Evolutionary conservation across 257 asterid genomes (phyloP).

Genomic region (Paulownia fortunei): DNA sequence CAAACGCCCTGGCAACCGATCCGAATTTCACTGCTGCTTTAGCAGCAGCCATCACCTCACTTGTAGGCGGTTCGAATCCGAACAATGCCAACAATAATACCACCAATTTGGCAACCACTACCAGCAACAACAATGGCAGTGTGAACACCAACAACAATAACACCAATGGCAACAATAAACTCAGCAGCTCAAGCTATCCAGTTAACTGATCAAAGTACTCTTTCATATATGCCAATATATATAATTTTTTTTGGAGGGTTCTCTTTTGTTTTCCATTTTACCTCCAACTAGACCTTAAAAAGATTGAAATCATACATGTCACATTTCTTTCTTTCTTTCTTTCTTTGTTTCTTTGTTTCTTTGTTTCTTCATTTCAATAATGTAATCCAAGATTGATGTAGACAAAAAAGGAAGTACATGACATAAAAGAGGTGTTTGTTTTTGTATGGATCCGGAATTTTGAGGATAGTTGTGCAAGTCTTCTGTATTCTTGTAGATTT

Average conservation of each 20-base stretch:
- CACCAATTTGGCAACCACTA: constrained; percentile 25
- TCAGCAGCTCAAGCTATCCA: constrained; percentile 44
- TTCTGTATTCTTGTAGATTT: too few relatives aligned
- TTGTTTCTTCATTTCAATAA: too few relatives aligned
- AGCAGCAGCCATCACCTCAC: constrained; percentile 74
- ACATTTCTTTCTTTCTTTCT: constrained; percentile 6
- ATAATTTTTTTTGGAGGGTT: constrained; percentile 27
- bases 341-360: too few relatives aligned
- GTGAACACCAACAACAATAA: constrained; percentile 42
- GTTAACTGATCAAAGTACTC: constrained; percentile 43
- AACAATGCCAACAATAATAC: constrained; percentile 31
- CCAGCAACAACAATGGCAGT: constrained; percentile 35
- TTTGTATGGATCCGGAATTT: constrained; percentile 46
- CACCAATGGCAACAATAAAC: constrained; percentile 56
- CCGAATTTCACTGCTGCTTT: constrained; percentile 58
- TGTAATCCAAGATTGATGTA: constrained; percentile 28
- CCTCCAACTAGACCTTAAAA: too few relatives aligned
- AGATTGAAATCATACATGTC: background rate
- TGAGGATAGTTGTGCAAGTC: constrained; percentile 42
- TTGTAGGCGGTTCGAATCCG: constrained; percentile 54
- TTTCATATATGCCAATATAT: too few relatives aligned
- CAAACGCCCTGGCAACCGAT: background rate
- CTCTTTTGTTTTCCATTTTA: constrained; percentile 11
- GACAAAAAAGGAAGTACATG: background rate
- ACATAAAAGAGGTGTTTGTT: too few relatives aligned